phyloP scores from a whole-genome alignment of 352 stramenopile species.

The Globisporangium solare region DNA sequence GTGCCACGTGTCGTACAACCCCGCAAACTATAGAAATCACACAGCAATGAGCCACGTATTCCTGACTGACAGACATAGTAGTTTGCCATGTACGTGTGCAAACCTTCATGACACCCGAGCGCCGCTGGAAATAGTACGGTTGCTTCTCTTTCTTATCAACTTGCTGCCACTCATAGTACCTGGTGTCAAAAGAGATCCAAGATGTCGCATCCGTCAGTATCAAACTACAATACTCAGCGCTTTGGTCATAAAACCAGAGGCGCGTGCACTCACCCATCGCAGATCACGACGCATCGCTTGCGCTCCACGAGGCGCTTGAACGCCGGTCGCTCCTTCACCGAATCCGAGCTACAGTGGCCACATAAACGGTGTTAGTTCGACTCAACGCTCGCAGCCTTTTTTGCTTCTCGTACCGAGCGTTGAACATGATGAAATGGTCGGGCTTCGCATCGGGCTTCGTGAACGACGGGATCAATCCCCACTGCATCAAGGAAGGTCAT shows the following conservation, averaged over 20 bases:
- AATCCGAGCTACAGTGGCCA: conserved; percentile 45
- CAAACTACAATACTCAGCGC: not conserved
- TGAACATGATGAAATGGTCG: conserved; percentile 87
- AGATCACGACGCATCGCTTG: conserved; percentile 77
- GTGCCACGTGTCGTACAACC: conserved; percentile 80
- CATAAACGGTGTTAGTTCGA: not conserved
- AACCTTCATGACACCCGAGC: conserved; percentile 48
- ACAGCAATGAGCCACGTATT: not conserved
- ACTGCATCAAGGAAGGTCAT: conserved; percentile 26
- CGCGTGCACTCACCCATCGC: conserved; percentile 52
- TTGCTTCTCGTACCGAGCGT: conserved; percentile 50
- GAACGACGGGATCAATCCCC: conserved; percentile 79
- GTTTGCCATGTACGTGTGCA: not conserved
- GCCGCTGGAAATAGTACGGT: conserved; percentile 84
- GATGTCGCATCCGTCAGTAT: not conserved
- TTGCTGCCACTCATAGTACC: conserved; percentile 91
- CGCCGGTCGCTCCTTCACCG: conserved; percentile 59
- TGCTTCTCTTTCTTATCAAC: conserved; percentile 86
- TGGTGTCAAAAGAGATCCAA: conserved; percentile 7
- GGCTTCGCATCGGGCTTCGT: conserved; percentile 68
- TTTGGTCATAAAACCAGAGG: too few species aligned
- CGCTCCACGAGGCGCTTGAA: conserved; percentile 69
- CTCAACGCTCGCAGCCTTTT: not conserved
- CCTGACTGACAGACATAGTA: not conserved
- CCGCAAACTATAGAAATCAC: conserved; percentile 56